Base-by-base conservation (phyloP, 2,329 filamentous ascomycete species). In the Pseudodiploospora longispora region DNA sequence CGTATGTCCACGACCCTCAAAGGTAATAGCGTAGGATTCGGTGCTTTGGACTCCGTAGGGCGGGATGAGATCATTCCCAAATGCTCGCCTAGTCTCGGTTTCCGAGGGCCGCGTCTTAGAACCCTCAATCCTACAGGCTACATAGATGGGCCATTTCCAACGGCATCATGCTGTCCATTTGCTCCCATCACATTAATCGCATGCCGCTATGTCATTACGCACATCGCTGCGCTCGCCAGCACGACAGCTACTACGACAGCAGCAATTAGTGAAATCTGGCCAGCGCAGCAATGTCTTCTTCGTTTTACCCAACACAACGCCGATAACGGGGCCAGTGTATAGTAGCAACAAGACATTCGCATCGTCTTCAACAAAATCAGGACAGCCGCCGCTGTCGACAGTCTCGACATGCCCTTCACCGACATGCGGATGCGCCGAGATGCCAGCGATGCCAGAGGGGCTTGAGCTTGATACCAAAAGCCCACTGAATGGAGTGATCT, bases 391-490 rank as follows among this genome's bases (percentile, higher is more conserved):
- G 10, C 71, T 75, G 43, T 64, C 66, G 7, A 74, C 68, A 1
- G 66, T 77, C 30, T 55, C 64, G 44, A 66, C 68, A 42, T 95
- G 89, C 58, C 89, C 90, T 2, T 72, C 80, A 32, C 80, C 88
- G 51, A 87, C 80, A 51, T 95, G 89, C 65, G 63, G 73, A 9
- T 95, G 88, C 64, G 77, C 82, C n/a, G 66, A 76, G 2, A 83
- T 73, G 43, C 81, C 85, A 0, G 52, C 64, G 9, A 74, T 84
- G 67, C 83, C 83, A 1, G 66, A 74, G 6, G 82, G 78, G 4
- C 71, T 94, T 10, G 78, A 82, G 27, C 90, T 96, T 42, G 89
- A 96, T 59, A 73, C 75, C 54, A 74, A 78, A 48, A 77, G 77
- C 34, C 72, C 76, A 12, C 69, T 96, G 36, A 83, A 85, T 58